Evolutionary conservation across 495 filamentous ascomycete genomes (phyloP).

Genomic region (Podospora anserina): DNA sequence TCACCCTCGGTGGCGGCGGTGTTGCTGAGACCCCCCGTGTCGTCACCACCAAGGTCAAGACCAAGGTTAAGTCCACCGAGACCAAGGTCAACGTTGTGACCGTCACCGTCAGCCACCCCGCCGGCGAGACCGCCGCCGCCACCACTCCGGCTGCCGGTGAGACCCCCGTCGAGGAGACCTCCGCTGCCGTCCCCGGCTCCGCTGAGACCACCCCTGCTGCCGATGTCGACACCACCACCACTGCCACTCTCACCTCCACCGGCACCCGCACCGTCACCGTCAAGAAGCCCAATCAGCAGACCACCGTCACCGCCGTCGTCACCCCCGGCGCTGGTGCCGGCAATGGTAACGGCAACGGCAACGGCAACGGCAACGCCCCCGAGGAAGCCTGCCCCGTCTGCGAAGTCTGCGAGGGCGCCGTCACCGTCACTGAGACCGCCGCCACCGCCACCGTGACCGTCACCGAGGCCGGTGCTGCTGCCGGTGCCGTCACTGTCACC

Average conservation of each 20-base stretch:
- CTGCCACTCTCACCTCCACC: constrained; percentile 36
- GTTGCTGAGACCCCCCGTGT: constrained; percentile 28
- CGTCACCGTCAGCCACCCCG: constrained; percentile 14
- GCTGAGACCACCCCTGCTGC: constrained; percentile 6
- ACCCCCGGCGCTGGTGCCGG: constrained; percentile 25
- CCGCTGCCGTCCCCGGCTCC: constrained; percentile 4
- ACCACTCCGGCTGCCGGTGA: background rate
- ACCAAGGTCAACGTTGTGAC: constrained; percentile 27
- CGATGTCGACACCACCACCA: constrained; percentile 34
- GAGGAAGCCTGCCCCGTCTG: background rate
- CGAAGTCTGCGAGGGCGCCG: constrained; percentile 8
- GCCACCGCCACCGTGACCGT: constrained; percentile 20
- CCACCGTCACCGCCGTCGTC: constrained; percentile 16
- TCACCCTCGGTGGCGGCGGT: constrained; percentile 40
- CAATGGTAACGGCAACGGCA: constrained; percentile 31
- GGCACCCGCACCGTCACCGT: constrained; percentile 45
- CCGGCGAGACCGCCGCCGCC: background rate
- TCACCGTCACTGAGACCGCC: constrained; percentile 12
- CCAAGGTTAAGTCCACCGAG: constrained; percentile 32
- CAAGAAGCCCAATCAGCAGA: constrained; percentile 16
- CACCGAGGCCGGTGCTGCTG: constrained; percentile 7
- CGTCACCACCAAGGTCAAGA: constrained; percentile 38
- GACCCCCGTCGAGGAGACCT: constrained; percentile 15
- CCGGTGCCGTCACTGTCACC: constrained; percentile 40
- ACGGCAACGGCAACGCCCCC: constrained; percentile 8